Evolutionary conservation across 1,284 basidiomycete species (phyloP).

Genomic region (Ceratobasidium sp.): DNA sequence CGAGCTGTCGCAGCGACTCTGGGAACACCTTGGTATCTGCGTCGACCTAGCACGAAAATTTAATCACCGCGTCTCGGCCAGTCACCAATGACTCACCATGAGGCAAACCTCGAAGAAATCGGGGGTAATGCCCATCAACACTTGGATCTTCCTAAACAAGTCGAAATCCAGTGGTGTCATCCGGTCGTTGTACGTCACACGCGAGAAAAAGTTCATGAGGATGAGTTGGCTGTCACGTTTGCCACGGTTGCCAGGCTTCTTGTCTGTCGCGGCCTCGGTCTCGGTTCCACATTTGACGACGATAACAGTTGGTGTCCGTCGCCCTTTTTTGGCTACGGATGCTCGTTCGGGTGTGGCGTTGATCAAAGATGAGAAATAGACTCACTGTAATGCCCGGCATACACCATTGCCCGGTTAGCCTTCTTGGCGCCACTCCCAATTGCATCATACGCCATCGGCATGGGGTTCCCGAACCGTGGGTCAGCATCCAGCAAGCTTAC

Average conservation of each 20-base stretch:
- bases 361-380: constrained; percentile 49
- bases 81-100: constrained; percentile 74
- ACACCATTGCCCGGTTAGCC: constrained; percentile 97
- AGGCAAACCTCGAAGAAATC: constrained; percentile 98
- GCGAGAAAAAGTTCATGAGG: constrained; percentile 99
- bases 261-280: constrained; percentile 79
- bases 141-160: constrained; percentile 95
- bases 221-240: constrained; percentile 99
- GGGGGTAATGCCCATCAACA: constrained; percentile 98
- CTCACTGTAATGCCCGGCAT: constrained; percentile 98
- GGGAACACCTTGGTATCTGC: constrained; percentile 96
- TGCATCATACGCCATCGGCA: constrained; percentile 93
- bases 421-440: constrained; percentile 90
- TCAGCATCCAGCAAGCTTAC: constrained; percentile 93
- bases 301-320: constrained; percentile 93
- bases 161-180: constrained; percentile 99
- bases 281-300: constrained; percentile 97
- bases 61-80: neutral
- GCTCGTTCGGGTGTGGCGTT: neutral
- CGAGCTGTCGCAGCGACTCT: constrained; percentile 84
- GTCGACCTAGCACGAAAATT: constrained; percentile 75
- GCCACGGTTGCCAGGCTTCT: constrained; percentile 97
- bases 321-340: constrained; percentile 75
- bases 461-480: constrained; percentile 94
- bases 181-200: constrained; percentile 98